These are phyloP conservation scores for Colletotrichum sp. DNA, from an alignment of 2,329 filamentous ascomycete species.

Conservation along the genomic window DNA sequence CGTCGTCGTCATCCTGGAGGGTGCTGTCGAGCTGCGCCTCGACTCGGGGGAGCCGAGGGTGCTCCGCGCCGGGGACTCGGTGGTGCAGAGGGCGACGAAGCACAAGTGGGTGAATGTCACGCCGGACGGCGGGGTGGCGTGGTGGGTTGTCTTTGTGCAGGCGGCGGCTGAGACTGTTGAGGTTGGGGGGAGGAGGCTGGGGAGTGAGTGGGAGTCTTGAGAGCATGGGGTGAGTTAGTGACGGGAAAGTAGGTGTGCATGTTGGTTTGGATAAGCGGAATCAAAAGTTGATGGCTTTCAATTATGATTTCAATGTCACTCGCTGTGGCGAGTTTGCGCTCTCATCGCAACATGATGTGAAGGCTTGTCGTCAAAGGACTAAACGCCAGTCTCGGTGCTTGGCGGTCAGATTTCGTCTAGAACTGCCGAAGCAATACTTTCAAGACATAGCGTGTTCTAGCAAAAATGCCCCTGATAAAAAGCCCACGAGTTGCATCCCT, in stretches of 20 bases:
- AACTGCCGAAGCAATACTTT: not conserved
- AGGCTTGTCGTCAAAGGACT: not conserved
- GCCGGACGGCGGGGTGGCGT: not conserved
- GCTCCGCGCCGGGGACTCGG: conserved; percentile 54
- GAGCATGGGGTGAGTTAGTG: not conserved
- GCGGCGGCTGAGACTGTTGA: not conserved
- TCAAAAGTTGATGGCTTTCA: too few species aligned
- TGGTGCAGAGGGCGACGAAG: conserved; percentile 59
- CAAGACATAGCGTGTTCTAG: not conserved
- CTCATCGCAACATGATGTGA: not conserved
- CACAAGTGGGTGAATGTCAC: conserved; percentile 55
- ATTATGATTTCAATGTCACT: not conserved
- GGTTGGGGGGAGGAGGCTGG: not conserved
- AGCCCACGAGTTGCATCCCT: not conserved
- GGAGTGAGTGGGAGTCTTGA: not conserved
- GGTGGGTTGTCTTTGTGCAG: not conserved
- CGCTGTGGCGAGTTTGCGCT: too few species aligned
- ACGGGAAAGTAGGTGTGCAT: not conserved
- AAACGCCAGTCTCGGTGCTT: not conserved
- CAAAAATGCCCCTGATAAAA: not conserved
- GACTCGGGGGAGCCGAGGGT: conserved; percentile 52
- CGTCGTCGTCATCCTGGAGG: conserved; percentile 59
- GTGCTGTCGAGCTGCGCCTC: conserved; percentile 52
- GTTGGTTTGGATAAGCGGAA: too few species aligned
- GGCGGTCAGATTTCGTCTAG: not conserved